Evolutionary conservation across 169 alveolate species (phyloP).

Genomic region (Eimeria necatrix): DNA sequence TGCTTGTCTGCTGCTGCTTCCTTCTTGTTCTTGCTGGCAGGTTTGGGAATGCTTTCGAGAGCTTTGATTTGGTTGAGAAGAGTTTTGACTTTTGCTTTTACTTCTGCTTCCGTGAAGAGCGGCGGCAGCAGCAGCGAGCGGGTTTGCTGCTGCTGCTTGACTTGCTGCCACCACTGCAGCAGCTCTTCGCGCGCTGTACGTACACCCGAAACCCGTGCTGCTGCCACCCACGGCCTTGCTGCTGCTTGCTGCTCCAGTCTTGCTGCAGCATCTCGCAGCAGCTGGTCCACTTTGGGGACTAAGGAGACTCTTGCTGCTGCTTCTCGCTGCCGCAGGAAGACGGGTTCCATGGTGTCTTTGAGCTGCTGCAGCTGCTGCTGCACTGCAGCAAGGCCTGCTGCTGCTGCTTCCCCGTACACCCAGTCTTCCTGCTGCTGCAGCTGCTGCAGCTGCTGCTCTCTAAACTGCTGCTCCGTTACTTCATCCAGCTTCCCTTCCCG

Average conservation of each 20-base stretch:
- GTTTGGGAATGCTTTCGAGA: conserved; percentile 58
- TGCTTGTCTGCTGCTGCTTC: not conserved
- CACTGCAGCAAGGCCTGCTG: conserved; percentile 64
- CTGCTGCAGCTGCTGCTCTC: conserved; percentile 35
- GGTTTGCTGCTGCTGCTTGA: conserved; percentile 42
- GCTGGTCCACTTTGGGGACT: conserved; percentile 6
- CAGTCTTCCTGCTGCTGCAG: conserved; percentile 73
- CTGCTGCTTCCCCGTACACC: conserved; percentile 76
- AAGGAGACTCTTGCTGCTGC: conserved; percentile 44
- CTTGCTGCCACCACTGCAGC: conserved; percentile 75
- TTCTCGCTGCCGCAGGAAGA: conserved; percentile 44
- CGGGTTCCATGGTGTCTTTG: conserved; percentile 68
- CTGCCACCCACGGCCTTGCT: conserved; percentile 46
- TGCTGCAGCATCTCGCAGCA: not conserved
- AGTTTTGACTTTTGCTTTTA: conserved; percentile 27
- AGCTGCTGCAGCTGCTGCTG: conserved; percentile 33
- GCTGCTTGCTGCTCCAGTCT: conserved; percentile 24
- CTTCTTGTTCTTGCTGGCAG: not conserved
- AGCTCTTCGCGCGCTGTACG: conserved; percentile 27
- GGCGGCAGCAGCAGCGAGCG: conserved; percentile 35
- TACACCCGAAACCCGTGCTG: not conserved
- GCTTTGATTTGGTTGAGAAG: conserved; percentile 10
- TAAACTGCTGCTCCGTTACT: not conserved
- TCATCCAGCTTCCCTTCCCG: not conserved
- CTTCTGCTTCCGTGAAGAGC: conserved; percentile 76